phyloP scores from a whole-genome alignment of 1,139 yeast genomes.

The Saccharomycopsis crataegensis region DNA sequence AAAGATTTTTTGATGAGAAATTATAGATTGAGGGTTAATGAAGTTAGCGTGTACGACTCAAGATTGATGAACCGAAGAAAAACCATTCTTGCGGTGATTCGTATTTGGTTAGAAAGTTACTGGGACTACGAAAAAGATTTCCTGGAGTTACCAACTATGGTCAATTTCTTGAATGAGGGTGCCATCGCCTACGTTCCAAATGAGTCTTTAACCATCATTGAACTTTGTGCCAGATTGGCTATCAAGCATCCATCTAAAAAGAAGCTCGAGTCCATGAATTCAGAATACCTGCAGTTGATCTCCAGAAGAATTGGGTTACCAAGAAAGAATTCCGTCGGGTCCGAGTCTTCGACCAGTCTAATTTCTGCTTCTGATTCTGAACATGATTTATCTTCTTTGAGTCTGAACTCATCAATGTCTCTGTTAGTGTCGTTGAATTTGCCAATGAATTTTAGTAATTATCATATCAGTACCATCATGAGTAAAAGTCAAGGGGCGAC shows the following conservation, averaged over 20 bases:
- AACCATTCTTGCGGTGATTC: constrained; percentile 59
- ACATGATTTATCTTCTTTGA: constrained; percentile 13
- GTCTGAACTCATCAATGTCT: constrained; percentile 10
- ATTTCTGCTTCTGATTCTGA: constrained; percentile 14
- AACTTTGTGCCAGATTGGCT: constrained; percentile 48
- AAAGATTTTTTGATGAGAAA: constrained; percentile 14
- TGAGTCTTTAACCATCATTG: constrained; percentile 55
- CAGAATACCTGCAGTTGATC: constrained; percentile 12
- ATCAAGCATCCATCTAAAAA: constrained; percentile 19
- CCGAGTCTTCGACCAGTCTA: constrained; percentile 13
- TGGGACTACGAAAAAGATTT: constrained; percentile 68
- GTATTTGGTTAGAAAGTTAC: constrained; percentile 81
- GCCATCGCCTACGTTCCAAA: constrained; percentile 49
- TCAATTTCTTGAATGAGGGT: constrained; percentile 74
- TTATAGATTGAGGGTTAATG: constrained; percentile 24
- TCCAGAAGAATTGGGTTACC: constrained; percentile 19
- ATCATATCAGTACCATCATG: constrained; percentile 15
- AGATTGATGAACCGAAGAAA: constrained; percentile 58
- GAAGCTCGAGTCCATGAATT: constrained; percentile 21
- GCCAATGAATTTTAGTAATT: constrained; percentile 14
- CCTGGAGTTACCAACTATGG: constrained; percentile 53
- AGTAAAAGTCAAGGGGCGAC: constrained; percentile 25
- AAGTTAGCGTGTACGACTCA: constrained; percentile 33
- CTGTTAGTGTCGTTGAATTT: constrained; percentile 12
- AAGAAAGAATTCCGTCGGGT: constrained; percentile 9